Evolutionary conservation across 1,139 yeast genomes (phyloP), one percentile per base, ranked within the genome.

Genomic region (Ogataea hybrid): DNA sequence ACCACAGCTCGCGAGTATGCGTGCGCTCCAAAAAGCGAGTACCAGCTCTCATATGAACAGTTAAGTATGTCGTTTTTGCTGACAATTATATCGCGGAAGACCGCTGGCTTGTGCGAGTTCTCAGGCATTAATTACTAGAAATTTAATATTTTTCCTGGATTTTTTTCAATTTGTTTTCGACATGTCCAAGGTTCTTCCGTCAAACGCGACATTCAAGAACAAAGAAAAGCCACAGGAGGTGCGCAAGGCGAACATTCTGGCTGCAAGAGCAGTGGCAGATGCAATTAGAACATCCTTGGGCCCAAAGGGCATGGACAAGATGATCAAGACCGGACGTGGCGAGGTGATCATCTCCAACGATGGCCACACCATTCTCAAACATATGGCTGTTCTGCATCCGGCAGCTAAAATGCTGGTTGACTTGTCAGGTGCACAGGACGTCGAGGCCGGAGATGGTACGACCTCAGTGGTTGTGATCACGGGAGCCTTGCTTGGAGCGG

Each of bases 241-340:
- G 44, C 85, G 99, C 53, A 83, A 79, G 64, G 81, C 94, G 43
- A 94, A 94, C 62, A 90, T 94, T 53, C 73, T 87, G 48, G 98
- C 98, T 1, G 98, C 97, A 8, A 75, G 95, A 58, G 97, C 98
- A 4, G 98, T 94, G 30, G 92, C 97, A 2, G 98, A 94, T 66
- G 98, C 98, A 40, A 89, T 92, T 61, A 78, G 98, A 65, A 92
- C 99, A 3, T 89, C 97, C 9, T 71, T 92, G 46, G 99, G 99
- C 27, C 99, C 99, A 41, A 90, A 89, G 65, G 98, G 99, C 48
- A 92, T 92, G 98, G 99, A 92, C 65, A 94, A 94, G 71, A 92
- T 92, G 98, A 87, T 87, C 69, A 89, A 87, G 67, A 89, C 97
- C 25, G 84, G 90, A 43, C 77, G 77, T 39, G 97, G 97, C 29